These are phyloP conservation scores for Panaeolus papilionaceus DNA, from an alignment of 768 basidiomycete genomes.

Conservation along the genomic window DNA sequence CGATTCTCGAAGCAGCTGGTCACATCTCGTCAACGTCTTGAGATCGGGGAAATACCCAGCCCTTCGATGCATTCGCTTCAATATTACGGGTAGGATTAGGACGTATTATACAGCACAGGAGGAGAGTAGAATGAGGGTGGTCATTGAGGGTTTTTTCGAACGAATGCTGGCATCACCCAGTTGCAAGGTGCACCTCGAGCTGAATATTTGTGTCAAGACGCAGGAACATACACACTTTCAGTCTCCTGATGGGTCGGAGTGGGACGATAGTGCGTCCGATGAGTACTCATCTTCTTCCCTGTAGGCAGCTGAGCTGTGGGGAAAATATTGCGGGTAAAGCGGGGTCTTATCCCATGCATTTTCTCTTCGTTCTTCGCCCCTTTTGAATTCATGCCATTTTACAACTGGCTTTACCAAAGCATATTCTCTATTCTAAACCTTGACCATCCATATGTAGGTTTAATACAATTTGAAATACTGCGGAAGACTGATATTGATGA, in stretches of 20 bases:
- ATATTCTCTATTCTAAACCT: background rate
- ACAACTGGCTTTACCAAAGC: too few species aligned
- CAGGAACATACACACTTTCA: background rate
- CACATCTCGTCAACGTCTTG: background rate
- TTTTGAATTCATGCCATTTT: too few species aligned
- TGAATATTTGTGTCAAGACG: background rate
- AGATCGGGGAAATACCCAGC: background rate
- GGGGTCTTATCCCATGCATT: too few species aligned
- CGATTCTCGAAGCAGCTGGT: background rate
- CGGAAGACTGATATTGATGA: background rate
- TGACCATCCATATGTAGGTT: background rate
- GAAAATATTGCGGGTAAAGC: too few species aligned
- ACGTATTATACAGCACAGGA: background rate
- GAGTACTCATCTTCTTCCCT: too few species aligned
- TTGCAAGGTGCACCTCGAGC: background rate
- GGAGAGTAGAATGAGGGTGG: background rate
- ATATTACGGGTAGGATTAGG: background rate
- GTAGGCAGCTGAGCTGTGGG: too few species aligned
- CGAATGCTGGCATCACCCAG: background rate
- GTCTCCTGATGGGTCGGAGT: background rate
- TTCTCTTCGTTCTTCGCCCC: too few species aligned
- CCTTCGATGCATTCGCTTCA: background rate
- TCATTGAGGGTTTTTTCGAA: background rate
- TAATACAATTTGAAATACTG: background rate
- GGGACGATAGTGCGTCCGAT: background rate